Base-by-base conservation (phyloP, 2,329 filamentous ascomycete genomes). In the Colletotrichum karsti region DNA sequence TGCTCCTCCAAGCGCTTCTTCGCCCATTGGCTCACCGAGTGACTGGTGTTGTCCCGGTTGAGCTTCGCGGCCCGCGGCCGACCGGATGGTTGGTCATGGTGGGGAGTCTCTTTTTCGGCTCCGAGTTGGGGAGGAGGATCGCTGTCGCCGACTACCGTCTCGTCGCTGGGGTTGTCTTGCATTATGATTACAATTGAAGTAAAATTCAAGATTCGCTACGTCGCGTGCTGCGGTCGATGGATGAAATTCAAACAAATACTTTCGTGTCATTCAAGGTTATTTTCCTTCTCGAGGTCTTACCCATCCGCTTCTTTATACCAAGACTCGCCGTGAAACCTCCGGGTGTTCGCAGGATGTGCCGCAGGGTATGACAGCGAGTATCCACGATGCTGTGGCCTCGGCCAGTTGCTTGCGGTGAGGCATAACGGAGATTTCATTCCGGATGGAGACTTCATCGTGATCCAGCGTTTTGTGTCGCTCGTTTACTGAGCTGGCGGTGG, bases 341-440 rank as follows among this genome's bases (percentile, higher is more conserved):
- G 35, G 35, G 10, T 1, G 3, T 22, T 4, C 15, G 4, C 46
- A n/a, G n/a, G 7, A n/a, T 30, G 46, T 46, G 46, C 28, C 22
- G 37, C 6, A 10, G 8, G 37, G 24, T 15, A n/a, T 54, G 62
- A 53, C 46, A n/a, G 42, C n/a, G 12, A 18, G 20, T 20, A 60
- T 37, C 55, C 55, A 60, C 37, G 44, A n/a, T 20, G 20, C 8
- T 24, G 44, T 46, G 28, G 54, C 55, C 44, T 54, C 24, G 35
- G 26, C 7, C 18, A n/a, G 8, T 15, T 20, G n/a, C 5, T 10
- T 3, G 37, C 53, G 37, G 62, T 53, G 55, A 8, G n/a, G 1
- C 22, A 15, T 8, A 12, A 37, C 62, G 62, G 55, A 65, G 20
- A 22, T 60, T 46, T 60, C 48, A 18, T 26, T 65, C 62, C 55